Evolutionary conservation across 225 moss, liverwort and hornwort species (phyloP).

Genomic region (Sphagnum contortum): DNA sequence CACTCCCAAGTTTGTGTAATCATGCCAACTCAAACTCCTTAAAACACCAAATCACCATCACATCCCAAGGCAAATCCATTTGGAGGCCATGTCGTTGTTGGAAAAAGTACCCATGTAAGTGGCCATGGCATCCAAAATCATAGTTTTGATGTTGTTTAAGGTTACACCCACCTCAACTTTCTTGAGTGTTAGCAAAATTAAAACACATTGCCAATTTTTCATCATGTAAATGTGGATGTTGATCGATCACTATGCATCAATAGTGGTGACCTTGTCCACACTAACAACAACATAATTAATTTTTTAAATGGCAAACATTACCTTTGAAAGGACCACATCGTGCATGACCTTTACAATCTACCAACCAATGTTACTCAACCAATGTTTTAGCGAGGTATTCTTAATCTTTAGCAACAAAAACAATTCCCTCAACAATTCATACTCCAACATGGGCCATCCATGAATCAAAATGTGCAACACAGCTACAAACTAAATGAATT

Average conservation of each 20-base stretch:
- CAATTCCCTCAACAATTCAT: neutral
- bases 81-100: neutral
- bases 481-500: neutral
- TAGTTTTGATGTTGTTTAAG: neutral
- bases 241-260: neutral
- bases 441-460: neutral
- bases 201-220: neutral
- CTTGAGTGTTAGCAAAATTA: neutral
- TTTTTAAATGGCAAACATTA: neutral
- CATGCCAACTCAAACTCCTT: neutral
- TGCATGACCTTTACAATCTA: neutral
- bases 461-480: neutral
- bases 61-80: neutral
- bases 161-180: neutral
- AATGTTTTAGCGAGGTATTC: neutral
- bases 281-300: neutral
- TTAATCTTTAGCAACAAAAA: neutral
- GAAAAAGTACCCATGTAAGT: neutral
- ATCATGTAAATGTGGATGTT: neutral
- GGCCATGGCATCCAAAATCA: neutral
- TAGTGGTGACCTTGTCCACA: neutral
- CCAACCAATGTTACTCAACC: neutral
- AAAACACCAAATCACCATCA: neutral
- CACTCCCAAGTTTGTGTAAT: neutral
- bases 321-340: neutral